Evolutionary conservation across 2,329 filamentous ascomycete species (phyloP).

Genomic region (Dactylonectria estremocensis): DNA sequence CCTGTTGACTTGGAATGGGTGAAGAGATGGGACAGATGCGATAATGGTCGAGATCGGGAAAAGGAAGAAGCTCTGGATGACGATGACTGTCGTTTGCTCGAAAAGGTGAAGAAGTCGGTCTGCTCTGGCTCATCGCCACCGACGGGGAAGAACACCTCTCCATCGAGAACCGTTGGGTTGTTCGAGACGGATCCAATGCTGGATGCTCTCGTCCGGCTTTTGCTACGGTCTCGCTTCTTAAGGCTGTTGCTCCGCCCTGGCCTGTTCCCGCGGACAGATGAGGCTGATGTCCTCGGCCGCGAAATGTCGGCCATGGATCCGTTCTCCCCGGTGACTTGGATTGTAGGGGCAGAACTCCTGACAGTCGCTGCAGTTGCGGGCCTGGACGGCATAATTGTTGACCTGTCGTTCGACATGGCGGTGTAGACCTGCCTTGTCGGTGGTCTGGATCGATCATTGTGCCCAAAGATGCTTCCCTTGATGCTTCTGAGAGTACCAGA

Average conservation of each 20-base stretch:
- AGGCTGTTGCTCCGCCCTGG: conserved; percentile 67
- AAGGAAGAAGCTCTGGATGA: conserved; percentile 58
- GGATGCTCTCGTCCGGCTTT: conserved; percentile 61
- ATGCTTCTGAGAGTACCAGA: conserved; percentile 80
- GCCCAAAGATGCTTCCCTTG: conserved; percentile 84
- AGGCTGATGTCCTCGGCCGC: conserved; percentile 53
- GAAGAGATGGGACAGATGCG: conserved; percentile 63
- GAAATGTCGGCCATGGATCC: conserved; percentile 57
- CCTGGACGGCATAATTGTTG: conserved; percentile 47
- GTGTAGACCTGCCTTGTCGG: conserved; percentile 59
- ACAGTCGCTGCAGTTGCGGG: conserved; percentile 61
- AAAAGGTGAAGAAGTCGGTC: conserved; percentile 62
- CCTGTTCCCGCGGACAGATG: conserved; percentile 53
- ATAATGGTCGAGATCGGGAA: conserved; percentile 59
- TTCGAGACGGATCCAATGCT: conserved; percentile 59
- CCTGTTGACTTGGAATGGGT: conserved; percentile 58
- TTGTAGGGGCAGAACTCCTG: conserved; percentile 72
- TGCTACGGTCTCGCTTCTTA: conserved; percentile 67
- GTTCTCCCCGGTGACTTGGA: conserved; percentile 82
- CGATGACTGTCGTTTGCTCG: conserved; percentile 58
- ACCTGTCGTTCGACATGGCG: conserved; percentile 56
- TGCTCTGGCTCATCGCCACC: conserved; percentile 57
- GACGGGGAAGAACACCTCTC: conserved; percentile 65
- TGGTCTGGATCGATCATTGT: conserved; percentile 62
- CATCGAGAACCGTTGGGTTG: conserved; percentile 62